Conservation (phyloP, 306 rosid genomes). For the Glycyrrhiza uralensis region DNA sequence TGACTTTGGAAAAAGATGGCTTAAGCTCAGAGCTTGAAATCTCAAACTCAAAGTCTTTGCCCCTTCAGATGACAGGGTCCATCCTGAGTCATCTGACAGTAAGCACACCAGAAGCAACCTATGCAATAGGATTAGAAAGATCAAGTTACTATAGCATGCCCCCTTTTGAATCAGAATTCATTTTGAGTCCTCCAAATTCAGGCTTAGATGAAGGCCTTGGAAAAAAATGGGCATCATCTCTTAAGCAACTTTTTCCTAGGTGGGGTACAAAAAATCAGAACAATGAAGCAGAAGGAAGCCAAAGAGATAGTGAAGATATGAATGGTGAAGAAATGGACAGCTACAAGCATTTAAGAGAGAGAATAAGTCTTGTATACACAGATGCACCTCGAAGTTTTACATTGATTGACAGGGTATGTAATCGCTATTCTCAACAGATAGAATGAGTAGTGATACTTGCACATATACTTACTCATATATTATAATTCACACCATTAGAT, state of each 20-base stretch:
- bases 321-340: conserved; percentile 61
- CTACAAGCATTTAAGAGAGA: conserved; percentile 55
- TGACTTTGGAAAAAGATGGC: conserved; percentile 55
- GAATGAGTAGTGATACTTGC: neutral
- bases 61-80: conserved; percentile 58
- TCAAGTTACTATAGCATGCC: conserved; percentile 49
- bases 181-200: conserved; percentile 52
- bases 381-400: conserved; percentile 67
- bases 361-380: conserved; percentile 62
- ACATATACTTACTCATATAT: neutral
- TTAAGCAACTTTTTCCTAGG: conserved; percentile 27
- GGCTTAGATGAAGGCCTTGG: conserved; percentile 28
- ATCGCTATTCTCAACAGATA: neutral
- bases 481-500: neutral
- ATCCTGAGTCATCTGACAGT: conserved; percentile 73
- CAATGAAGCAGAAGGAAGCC: conserved; percentile 31
- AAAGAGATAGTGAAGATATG: conserved; percentile 32
- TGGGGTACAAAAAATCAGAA: conserved; percentile 35
- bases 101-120: conserved; percentile 88
- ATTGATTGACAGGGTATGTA: conserved; percentile 72
- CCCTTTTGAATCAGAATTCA: conserved; percentile 50
- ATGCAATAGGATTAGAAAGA: conserved; percentile 70
- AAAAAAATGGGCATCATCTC: conserved; percentile 38
- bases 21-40: conserved; percentile 57
- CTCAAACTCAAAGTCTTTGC: conserved; percentile 45